These are phyloP conservation scores for Oxalis stricta DNA, from an alignment of 441 rosid genomes.

Conservation along the genomic window DNA sequence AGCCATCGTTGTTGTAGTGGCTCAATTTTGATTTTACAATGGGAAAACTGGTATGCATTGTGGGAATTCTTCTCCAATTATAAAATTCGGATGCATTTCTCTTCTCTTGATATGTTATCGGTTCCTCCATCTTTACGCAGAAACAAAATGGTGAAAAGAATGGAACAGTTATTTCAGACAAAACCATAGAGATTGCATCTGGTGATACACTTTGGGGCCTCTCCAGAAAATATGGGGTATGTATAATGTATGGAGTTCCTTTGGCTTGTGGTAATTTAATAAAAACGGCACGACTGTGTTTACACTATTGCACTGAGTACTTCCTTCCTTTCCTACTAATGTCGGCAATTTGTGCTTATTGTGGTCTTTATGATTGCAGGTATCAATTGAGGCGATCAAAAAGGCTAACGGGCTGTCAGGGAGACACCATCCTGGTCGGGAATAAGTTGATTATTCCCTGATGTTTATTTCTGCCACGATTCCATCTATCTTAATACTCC, in stretches of 20 bases:
- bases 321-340: too few relatives aligned
- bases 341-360: too few relatives aligned
- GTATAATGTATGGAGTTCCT: too few relatives aligned
- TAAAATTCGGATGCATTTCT: neutral
- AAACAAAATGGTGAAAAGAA: slow-evolving; percentile 6
- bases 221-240: slow-evolving; percentile 19
- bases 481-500: neutral
- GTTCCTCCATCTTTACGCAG: neutral
- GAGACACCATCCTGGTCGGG: slow-evolving; percentile 19
- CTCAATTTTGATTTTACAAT: too few relatives aligned
- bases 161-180: neutral
- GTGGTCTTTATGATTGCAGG: slow-evolving; percentile 5
- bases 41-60: too few relatives aligned
- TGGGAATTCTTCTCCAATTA: too few relatives aligned
- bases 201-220: slow-evolving; percentile 27
- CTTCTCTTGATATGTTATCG: neutral
- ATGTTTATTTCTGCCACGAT: slow-evolving; percentile 1
- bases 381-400: slow-evolving; percentile 20
- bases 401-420: slow-evolving; percentile 23
- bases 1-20: too few relatives aligned
- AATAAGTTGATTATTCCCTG: slow-evolving; percentile 24
- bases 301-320: too few relatives aligned
- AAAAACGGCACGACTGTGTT: too few relatives aligned
- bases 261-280: too few relatives aligned
- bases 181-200: slow-evolving; percentile 9